Conservation (phyloP, 2,329 filamentous ascomycete genomes). For the Colletotrichum musicola region DNA sequence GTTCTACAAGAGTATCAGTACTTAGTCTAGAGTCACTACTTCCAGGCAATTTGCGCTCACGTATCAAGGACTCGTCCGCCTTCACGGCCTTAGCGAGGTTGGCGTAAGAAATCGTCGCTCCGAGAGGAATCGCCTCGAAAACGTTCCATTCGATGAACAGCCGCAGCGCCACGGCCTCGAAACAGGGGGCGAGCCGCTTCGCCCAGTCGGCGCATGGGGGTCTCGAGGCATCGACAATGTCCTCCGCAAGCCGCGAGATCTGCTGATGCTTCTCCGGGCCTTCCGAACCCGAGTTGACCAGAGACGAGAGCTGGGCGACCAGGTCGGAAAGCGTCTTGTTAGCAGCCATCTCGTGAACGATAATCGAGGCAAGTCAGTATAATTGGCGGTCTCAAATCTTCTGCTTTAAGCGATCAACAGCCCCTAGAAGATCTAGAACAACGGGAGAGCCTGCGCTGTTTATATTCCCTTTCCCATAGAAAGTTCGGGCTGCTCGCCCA, state of each 20-base stretch:
- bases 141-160: conserved; percentile 49
- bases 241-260: conserved; percentile 5
- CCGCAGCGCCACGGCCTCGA: conserved; percentile 28
- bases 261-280: background rate
- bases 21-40: background rate
- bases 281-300: background rate
- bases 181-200: background rate
- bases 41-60: background rate
- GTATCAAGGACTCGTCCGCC: background rate
- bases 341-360: background rate
- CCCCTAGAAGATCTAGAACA: background rate
- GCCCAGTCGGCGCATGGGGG: conserved; percentile 25
- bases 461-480: background rate
- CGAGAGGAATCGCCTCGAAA: conserved; percentile 47
- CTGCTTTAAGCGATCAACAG: background rate
- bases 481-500: background rate
- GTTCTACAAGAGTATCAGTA: background rate
- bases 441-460: background rate
- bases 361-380: too few species aligned
- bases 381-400: too few species aligned
- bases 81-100: background rate
- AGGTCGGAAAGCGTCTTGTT: background rate
- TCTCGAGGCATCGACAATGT: conserved; percentile 13
- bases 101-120: background rate
- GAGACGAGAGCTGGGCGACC: background rate